A percentile compares a stretch with the other conserved stretches of the same genome.
These are phyloP conservation scores for Poteriospumella lacustris DNA, from an alignment of 108 stramenopile genomes.

Conservation along the genomic window DNA sequence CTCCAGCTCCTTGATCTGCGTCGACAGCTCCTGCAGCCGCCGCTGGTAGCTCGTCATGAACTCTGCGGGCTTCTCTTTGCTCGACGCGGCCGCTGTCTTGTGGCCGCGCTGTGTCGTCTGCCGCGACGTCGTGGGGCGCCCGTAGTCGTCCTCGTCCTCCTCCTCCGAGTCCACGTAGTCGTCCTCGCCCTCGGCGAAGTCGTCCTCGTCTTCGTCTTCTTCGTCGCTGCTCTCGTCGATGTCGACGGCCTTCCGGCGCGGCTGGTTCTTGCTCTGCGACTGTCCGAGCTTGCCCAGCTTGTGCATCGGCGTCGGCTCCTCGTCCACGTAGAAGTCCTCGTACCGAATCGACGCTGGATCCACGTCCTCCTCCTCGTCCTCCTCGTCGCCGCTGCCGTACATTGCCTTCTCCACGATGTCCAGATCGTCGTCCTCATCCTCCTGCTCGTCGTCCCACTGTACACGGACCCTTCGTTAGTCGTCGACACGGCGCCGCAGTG, in stretches of 20 bases:
- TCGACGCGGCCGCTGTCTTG: neutral
- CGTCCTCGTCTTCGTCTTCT: slow-evolving; percentile 46
- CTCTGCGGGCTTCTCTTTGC: neutral
- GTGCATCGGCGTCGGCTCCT: slow-evolving; percentile 43
- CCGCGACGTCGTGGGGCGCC: neutral
- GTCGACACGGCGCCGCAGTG: slow-evolving; percentile 26
- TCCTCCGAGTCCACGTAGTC: slow-evolving; percentile 40
- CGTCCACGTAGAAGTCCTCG: slow-evolving; percentile 67
- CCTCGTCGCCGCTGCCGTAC: slow-evolving; percentile 59
- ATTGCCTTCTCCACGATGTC: slow-evolving; percentile 50
- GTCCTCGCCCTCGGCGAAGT: slow-evolving; percentile 40
- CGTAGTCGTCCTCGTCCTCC: too few species aligned
- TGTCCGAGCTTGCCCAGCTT: neutral
- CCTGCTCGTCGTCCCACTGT: slow-evolving; percentile 55
- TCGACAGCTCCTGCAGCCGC: neutral
- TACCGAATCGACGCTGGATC: slow-evolving; percentile 67
- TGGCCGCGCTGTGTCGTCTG: neutral
- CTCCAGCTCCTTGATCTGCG: slow-evolving; percentile 77
- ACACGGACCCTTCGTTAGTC: slow-evolving; percentile 30
- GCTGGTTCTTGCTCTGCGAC: neutral
- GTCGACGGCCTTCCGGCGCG: too few species aligned
- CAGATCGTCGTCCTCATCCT: slow-evolving; percentile 50
- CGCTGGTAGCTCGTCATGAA: neutral
- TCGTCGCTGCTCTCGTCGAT: slow-evolving; percentile 50
- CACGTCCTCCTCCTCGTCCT: slow-evolving; percentile 31